Base-by-base conservation (phyloP, 768 basidiomycete genomes). In the Lactarius akahatsu region DNA sequence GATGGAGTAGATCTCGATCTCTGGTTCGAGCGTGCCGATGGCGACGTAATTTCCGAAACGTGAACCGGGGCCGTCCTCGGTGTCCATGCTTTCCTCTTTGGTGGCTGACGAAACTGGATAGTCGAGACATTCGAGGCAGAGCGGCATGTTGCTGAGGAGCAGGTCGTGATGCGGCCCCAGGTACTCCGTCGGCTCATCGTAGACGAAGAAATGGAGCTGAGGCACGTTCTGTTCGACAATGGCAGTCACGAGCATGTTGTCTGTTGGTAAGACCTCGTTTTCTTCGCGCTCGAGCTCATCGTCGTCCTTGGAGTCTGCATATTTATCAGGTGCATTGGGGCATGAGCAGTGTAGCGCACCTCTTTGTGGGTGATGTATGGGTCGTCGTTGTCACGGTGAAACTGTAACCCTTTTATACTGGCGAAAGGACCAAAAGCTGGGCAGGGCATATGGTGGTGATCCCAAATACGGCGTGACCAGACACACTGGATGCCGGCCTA, bases 111-210 rank as follows among this genome's bases (percentile, higher is more conserved):
- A 77, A 28, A 94, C 92, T n/a, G 89, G 85, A 77, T 94, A 98
- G 76, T 98, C 93, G 66, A 98, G 88, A 97, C 97, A 99, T 82
- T 99, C 97, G 65, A 99, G 91, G 72, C 96, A 98, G 65, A 99
- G 89, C 11, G 97, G 97, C 77, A 98, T 95, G 70, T 93, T 94
- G 69, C 96, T 95, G 36, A 99, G 85, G 88, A 99, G 93, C 75
- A 98, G 83, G 76, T 99, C 97, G 77, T 99, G 97, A 76, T 98
- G 97, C 45, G 90, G 91, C 32, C 74, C 98, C 52, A 98, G 85
- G 75, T 93, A 94, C 74, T 95, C 93, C 78, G 91, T 81, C 0
- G 86, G 82, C 73, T 96, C 94, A 76, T 98, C 95, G 77, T 97
- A 98, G 72, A 98, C 89, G 78, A 96, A 96, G 70, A 97, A 83